These are phyloP conservation scores for Globisporangium perplexum DNA, from an alignment of 352 stramenopile species.

Conservation along the genomic window DNA sequence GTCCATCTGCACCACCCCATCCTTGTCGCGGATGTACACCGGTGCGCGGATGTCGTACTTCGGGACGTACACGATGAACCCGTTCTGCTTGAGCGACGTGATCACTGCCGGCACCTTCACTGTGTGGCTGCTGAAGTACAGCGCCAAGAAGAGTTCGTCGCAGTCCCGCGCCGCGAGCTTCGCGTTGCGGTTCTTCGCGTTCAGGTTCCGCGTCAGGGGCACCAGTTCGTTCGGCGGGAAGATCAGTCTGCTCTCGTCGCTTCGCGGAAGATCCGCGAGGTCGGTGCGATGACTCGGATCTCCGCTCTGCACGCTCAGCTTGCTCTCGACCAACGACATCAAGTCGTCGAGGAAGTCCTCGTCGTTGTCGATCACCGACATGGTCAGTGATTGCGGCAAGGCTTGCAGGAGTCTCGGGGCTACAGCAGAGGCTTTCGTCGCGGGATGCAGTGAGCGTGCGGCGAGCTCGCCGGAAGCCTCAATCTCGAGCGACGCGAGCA, in stretches of 20 bases:
- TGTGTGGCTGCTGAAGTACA: slow-evolving; percentile 90
- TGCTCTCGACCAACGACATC: no score
- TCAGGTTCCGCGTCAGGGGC: slow-evolving; percentile 81
- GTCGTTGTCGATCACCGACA: no score
- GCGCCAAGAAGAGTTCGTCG: slow-evolving; percentile 88
- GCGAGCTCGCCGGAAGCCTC: background rate
- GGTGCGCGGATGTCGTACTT: slow-evolving; percentile 89
- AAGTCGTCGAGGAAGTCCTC: no score
- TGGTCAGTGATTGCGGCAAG: no score
- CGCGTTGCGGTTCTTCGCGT: slow-evolving; percentile 87
- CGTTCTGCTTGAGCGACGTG: slow-evolving; percentile 87
- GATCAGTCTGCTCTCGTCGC: no score
- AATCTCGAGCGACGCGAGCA: slow-evolving; percentile 50
- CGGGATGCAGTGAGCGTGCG: no score
- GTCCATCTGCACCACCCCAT: slow-evolving; percentile 82
- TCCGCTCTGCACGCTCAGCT: no score
- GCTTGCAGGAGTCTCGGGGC: no score
- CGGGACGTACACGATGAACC: slow-evolving; percentile 91
- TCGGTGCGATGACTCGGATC: no score
- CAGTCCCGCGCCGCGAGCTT: slow-evolving; percentile 88
- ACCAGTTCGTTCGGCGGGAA: slow-evolving; percentile 67
- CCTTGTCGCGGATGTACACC: slow-evolving; percentile 88
- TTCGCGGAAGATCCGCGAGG: no score
- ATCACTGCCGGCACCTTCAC: slow-evolving; percentile 85
- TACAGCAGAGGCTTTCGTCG: no score